Percentiles rank a stretch among this genome's conserved stretches.
Evolutionary conservation across 106 monocot genomes (phyloP).

Genomic region (Acanthochlamys bracteata): DNA sequence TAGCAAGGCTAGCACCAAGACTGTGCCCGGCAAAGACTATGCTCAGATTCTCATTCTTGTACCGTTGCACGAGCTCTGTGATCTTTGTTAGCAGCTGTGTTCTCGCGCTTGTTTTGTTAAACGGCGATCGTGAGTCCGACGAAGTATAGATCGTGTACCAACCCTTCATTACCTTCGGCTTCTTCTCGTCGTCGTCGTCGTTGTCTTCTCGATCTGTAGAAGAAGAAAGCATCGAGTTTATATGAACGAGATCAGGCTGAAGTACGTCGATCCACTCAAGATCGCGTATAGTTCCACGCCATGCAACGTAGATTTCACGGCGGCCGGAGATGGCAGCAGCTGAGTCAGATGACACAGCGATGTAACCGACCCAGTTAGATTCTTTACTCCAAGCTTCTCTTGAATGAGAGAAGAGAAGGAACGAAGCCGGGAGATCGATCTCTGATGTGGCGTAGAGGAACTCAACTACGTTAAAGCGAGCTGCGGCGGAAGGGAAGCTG

Average conservation of each 20-base stretch:
- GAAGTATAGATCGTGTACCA: constrained; percentile 45
- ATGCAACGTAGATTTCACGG: constrained; percentile 39
- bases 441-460: constrained; percentile 43
- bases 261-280: constrained; percentile 48
- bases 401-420: constrained; percentile 27
- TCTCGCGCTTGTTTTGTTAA: constrained; percentile 27
- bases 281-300: constrained; percentile 43
- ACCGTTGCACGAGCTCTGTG: constrained; percentile 19
- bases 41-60: constrained; percentile 32
- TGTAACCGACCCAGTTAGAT: constrained; percentile 50
- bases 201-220: background rate
- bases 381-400: constrained; percentile 43
- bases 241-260: constrained; percentile 16
- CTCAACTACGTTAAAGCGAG: constrained; percentile 16
- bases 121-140: constrained; percentile 19
- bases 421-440: constrained; percentile 15
- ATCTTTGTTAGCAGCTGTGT: constrained; percentile 31
- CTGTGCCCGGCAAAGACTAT: constrained; percentile 38
- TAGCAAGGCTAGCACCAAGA: constrained; percentile 38
- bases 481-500: constrained; percentile 15
- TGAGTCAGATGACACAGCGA: constrained; percentile 30
- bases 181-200: background rate
- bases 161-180: constrained; percentile 37
- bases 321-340: constrained; percentile 16
- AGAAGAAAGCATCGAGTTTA: constrained; percentile 24